phyloP scores from a whole-genome alignment of 306 rosid species.

The Datisca glomerata region DNA sequence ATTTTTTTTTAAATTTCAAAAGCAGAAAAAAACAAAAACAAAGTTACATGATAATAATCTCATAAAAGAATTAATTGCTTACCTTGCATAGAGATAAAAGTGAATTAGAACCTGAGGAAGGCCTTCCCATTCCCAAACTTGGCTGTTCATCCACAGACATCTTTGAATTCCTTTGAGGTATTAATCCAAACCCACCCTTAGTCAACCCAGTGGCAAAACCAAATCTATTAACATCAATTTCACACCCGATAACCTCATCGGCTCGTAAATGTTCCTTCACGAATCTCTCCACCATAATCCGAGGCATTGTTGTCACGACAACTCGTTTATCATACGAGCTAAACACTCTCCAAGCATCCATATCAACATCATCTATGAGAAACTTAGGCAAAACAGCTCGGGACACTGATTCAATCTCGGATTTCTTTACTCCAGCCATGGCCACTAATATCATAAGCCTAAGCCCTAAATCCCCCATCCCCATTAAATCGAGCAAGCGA shows the following conservation, averaged over 20 bases:
- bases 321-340: slow-evolving; percentile 27
- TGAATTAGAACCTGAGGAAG: slow-evolving; percentile 18
- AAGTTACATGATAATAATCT: no score
- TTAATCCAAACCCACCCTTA: slow-evolving; percentile 1
- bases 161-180: slow-evolving; percentile 23
- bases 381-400: slow-evolving; percentile 85
- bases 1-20: no score
- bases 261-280: slow-evolving; percentile 73
- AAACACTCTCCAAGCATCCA: slow-evolving; percentile 56
- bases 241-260: slow-evolving; percentile 52
- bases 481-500: slow-evolving; percentile 18
- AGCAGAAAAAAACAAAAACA: no score
- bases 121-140: slow-evolving; percentile 33
- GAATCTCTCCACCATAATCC: slow-evolving; percentile 70
- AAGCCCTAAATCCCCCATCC: slow-evolving; percentile 25
- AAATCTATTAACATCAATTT: slow-evolving; percentile 39
- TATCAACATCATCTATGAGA: slow-evolving; percentile 58
- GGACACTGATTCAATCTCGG: slow-evolving; percentile 59
- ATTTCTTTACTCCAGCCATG: slow-evolving; percentile 30
- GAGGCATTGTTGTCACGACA: slow-evolving; percentile 56
- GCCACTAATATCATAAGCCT: slow-evolving; percentile 59
- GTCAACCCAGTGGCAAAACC: slow-evolving; percentile 67
- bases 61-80: background rate
- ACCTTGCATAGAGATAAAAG: slow-evolving; percentile 53
- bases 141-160: slow-evolving; percentile 25